A percentile compares a stretch with the other conserved stretches of the same genome.
phyloP scores from a whole-genome alignment of 2,329 filamentous ascomycete genomes.

The Chrysoporthe deuterocubensis region DNA sequence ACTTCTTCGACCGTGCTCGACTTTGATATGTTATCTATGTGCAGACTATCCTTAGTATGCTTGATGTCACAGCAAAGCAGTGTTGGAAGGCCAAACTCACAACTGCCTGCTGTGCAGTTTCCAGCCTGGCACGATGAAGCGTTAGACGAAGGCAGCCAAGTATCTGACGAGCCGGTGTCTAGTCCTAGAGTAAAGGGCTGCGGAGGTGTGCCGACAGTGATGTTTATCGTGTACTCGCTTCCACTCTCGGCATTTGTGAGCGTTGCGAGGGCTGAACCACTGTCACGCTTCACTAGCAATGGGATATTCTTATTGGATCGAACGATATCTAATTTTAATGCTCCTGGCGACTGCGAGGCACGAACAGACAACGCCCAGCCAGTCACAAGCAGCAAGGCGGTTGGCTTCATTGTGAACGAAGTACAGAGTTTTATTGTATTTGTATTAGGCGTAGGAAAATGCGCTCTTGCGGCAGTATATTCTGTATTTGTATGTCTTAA shows the following conservation, averaged over 20 bases:
- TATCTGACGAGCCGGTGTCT: conserved; percentile 68
- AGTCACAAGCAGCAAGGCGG: background rate
- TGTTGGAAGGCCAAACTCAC: conserved; percentile 41
- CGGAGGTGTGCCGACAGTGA: conserved; percentile 57
- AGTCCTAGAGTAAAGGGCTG: conserved; percentile 62
- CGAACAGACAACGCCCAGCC: too few relatives aligned
- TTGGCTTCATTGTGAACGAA: background rate
- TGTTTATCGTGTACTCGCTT: background rate
- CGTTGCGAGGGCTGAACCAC: background rate
- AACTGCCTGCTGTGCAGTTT: conserved; percentile 51
- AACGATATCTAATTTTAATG: background rate
- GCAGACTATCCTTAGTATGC: conserved; percentile 1
- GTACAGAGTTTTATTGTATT: background rate
- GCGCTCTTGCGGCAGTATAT: too few relatives aligned
- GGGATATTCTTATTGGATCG: background rate
- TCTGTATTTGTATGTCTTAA: too few relatives aligned
- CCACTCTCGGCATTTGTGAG: background rate
- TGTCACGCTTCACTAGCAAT: background rate
- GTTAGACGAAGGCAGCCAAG: conserved; percentile 56
- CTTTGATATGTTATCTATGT: conserved; percentile 58
- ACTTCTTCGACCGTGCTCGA: background rate
- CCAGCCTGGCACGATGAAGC: conserved; percentile 44
- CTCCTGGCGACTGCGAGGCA: background rate
- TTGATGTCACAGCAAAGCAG: conserved; percentile 30
- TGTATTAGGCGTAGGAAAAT: too few relatives aligned